Evolutionary conservation across 1,284 basidiomycete genomes (phyloP).

Genomic region (Puccinia brachypodii): DNA sequence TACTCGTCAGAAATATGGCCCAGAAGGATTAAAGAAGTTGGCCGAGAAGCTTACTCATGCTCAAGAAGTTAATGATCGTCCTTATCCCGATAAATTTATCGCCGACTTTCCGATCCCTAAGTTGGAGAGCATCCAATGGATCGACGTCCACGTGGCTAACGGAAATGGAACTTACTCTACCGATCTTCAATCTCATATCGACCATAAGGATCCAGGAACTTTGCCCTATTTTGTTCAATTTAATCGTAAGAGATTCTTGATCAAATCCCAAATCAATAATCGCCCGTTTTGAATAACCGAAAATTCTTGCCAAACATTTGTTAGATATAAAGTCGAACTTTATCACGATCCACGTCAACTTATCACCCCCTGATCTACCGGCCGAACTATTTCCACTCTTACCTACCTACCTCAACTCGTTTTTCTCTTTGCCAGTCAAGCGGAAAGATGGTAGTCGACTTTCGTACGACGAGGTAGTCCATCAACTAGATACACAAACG

Average conservation of each 20-base stretch:
- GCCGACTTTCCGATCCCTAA: slow-evolving; percentile 82
- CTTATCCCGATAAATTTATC: slow-evolving; percentile 76
- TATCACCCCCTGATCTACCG: slow-evolving; percentile 60
- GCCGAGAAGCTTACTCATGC: slow-evolving; percentile 73
- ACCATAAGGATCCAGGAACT: slow-evolving; percentile 65
- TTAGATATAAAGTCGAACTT: slow-evolving; percentile 75
- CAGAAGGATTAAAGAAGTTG: slow-evolving; percentile 74
- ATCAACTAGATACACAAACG: slow-evolving; percentile 85
- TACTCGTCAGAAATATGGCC: slow-evolving; percentile 73
- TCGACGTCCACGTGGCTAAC: slow-evolving; percentile 74
- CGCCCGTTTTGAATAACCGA: too few relatives aligned
- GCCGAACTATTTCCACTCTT: slow-evolving; percentile 61
- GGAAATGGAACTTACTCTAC: slow-evolving; percentile 50
- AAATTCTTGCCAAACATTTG: neutral
- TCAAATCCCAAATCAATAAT: too few relatives aligned
- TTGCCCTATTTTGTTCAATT: slow-evolving; percentile 91
- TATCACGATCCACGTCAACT: slow-evolving; percentile 69
- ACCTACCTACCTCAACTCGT: slow-evolving; percentile 76
- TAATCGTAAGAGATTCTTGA: slow-evolving; percentile 60
- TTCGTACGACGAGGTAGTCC: slow-evolving; percentile 84
- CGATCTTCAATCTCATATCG: slow-evolving; percentile 67
- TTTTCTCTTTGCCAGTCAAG: slow-evolving; percentile 85
- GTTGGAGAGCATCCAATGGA: slow-evolving; percentile 89
- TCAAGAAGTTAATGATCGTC: slow-evolving; percentile 79
- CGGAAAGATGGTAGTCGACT: slow-evolving; percentile 71